Evolutionary conservation across 257 asterid species (phyloP).

Genomic region (Plantago elongata): DNA sequence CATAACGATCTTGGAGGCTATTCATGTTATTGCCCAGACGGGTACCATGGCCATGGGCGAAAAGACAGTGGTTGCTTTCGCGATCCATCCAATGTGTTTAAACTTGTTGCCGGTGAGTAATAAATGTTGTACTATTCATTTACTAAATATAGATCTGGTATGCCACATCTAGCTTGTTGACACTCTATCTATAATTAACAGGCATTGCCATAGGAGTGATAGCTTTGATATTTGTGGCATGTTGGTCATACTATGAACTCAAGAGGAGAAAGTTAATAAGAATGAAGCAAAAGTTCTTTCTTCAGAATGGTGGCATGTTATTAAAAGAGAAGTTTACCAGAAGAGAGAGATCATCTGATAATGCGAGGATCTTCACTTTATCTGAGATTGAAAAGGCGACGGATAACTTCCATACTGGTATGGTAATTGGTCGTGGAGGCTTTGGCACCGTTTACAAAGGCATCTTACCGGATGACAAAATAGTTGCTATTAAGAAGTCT

Average conservation of each 20-base stretch:
- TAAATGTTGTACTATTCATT: too few species aligned
- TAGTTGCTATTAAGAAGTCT: constrained; percentile 12
- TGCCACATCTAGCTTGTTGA: too few species aligned
- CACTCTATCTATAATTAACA: background rate
- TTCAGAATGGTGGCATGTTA: constrained; percentile 20
- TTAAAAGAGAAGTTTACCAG: constrained; percentile 18
- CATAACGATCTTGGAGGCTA: constrained; percentile 4
- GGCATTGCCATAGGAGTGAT: constrained; percentile 6
- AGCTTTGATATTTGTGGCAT: constrained; percentile 2
- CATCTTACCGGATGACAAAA: background rate
- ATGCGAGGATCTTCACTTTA: background rate
- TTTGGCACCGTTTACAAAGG: constrained; percentile 12
- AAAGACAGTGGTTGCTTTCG: too few species aligned
- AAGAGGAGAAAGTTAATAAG: constrained; percentile 9
- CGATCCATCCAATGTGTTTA: too few species aligned
- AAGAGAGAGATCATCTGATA: background rate
- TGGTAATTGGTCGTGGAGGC: constrained; percentile 14
- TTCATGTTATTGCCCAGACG: constrained; percentile 16
- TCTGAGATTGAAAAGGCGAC: constrained; percentile 5
- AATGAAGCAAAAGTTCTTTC: constrained; percentile 13
- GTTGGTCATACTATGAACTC: constrained; percentile 3
- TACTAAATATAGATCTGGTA: too few species aligned
- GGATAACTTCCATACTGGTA: constrained; percentile 10
- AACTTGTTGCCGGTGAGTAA: too few species aligned
- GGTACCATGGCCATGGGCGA: constrained; percentile 15